Percentiles rank a stretch among this genome's conserved stretches.
Conservation (phyloP, 306 rosid genomes). For the Cicer judaicum region DNA sequence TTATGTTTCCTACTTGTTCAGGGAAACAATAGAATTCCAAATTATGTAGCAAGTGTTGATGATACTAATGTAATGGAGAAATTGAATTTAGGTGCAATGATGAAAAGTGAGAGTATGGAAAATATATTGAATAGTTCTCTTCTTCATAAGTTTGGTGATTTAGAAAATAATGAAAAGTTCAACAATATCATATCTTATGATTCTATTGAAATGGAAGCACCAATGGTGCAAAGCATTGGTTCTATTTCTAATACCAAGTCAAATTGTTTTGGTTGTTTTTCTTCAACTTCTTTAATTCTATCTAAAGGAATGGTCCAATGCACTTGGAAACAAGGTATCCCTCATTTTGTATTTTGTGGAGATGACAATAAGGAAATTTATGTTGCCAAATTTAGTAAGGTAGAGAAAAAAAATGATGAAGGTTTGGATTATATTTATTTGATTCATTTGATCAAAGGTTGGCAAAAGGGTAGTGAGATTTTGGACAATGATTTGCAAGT, state of each 20-base stretch:
- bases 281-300: slow-evolving; percentile 34
- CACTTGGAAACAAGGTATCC: slow-evolving; percentile 77
- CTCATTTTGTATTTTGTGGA: slow-evolving; percentile 74
- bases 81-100: no score
- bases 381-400: slow-evolving; percentile 63
- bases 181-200: no score
- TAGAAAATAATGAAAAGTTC: no score
- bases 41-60: slow-evolving; percentile 12
- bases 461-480: slow-evolving; percentile 54
- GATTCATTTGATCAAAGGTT: slow-evolving; percentile 55
- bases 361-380: slow-evolving; percentile 75
- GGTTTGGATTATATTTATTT: slow-evolving; percentile 61
- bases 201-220: slow-evolving; percentile 38
- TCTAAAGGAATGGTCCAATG: slow-evolving; percentile 90
- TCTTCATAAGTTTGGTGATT: background rate
- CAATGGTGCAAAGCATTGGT: slow-evolving; percentile 43
- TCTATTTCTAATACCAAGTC: slow-evolving; percentile 54
- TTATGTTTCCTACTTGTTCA: slow-evolving; percentile 29
- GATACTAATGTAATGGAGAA: background rate
- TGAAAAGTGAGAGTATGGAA: no score
- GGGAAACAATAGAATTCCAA: slow-evolving; percentile 32
- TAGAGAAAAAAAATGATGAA: slow-evolving; percentile 50
- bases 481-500: slow-evolving; percentile 49
- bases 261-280: slow-evolving; percentile 51
- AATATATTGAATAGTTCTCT: slow-evolving; percentile 9